Evolutionary conservation across 306 rosid genomes (phyloP), one percentile per base, ranked within the genome.

Genomic region (Sphenostylis stenocarpa): DNA sequence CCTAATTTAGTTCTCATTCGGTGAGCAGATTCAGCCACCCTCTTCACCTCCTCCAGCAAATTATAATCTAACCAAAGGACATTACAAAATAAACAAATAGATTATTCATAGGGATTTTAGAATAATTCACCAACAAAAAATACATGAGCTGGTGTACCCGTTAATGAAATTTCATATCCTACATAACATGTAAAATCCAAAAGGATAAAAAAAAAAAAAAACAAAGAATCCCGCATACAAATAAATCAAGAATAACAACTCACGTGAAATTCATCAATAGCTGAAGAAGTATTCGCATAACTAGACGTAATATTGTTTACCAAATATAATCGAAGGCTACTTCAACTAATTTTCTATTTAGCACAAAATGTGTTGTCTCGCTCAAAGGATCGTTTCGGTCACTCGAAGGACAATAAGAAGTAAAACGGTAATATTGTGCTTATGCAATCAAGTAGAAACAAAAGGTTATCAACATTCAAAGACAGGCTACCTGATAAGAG

Each of bases 31-130:
- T 95, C 98, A 72, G 97, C 86, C 73, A 85, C 88, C 84, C 97
- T 91, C 88, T 91, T 95, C 79, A 84, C 82, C 70, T 95, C 97
- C 88, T 95, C 98, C 2, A 95, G 87, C 82, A 95, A 86, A 89
- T 86, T 86, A 80, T 87, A 95, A 63, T 95, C 99, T 95, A 76
- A 23, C 70, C 5, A 34, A 39, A 83, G 19, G 62, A 60, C 67
- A 41, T 56, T 44, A 66, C 44, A 53, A 56, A 65, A 23, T 68
- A 53, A 67, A 73, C 9, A 29, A 14, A 31, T 0, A 58, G 11
- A 78, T 64, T 19, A 33, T 20, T n/a, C 15, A 39, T n/a, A 28
- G 29, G 31, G 26, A 68, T 39, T 52, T 67, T 58, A 57, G 16
- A 67, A 69, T 29, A 57, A 73, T 23, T 20, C n/a, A 19, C 17